Conservation (phyloP, 345 rosid genomes). For the Lumnitzera littorea region DNA sequence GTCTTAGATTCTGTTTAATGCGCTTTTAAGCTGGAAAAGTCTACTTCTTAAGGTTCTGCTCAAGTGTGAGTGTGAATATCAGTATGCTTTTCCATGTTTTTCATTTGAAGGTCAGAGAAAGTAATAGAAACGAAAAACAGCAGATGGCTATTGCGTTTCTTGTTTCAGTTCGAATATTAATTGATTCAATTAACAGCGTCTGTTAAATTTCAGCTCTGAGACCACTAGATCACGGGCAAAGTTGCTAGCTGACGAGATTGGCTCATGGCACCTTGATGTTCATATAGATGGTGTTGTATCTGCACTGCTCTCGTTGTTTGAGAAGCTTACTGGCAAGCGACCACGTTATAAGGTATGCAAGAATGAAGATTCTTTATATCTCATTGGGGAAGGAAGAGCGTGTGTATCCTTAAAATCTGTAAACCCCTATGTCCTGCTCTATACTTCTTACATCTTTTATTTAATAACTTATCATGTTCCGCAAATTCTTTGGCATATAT, state of each 20-base stretch:
- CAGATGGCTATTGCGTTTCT: background rate
- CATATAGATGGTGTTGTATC: conserved; percentile 76
- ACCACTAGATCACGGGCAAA: conserved; percentile 67
- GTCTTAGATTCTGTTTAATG: too few relatives aligned
- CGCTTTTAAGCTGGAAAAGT: too few relatives aligned
- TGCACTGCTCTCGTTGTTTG: conserved; percentile 65
- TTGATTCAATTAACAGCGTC: conserved; percentile 1
- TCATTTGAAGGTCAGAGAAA: background rate
- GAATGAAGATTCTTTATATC: background rate
- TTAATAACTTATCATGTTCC: too few relatives aligned
- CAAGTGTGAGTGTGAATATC: too few relatives aligned
- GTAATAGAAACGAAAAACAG: too few relatives aligned
- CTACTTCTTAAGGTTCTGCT: too few relatives aligned
- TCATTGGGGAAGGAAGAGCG: too few relatives aligned
- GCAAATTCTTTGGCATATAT: too few relatives aligned
- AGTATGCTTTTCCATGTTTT: too few relatives aligned
- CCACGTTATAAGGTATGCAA: conserved; percentile 68
- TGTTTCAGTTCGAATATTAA: conserved; percentile 1
- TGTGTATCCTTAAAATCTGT: too few relatives aligned
- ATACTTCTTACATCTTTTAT: too few relatives aligned
- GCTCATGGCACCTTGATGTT: conserved; percentile 93
- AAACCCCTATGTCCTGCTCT: too few relatives aligned
- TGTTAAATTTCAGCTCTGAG: conserved; percentile 50
- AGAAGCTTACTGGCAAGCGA: conserved; percentile 74
- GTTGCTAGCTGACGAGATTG: conserved; percentile 79